Conservation (phyloP, 257 asterid species). For the Petrea volubilis region DNA sequence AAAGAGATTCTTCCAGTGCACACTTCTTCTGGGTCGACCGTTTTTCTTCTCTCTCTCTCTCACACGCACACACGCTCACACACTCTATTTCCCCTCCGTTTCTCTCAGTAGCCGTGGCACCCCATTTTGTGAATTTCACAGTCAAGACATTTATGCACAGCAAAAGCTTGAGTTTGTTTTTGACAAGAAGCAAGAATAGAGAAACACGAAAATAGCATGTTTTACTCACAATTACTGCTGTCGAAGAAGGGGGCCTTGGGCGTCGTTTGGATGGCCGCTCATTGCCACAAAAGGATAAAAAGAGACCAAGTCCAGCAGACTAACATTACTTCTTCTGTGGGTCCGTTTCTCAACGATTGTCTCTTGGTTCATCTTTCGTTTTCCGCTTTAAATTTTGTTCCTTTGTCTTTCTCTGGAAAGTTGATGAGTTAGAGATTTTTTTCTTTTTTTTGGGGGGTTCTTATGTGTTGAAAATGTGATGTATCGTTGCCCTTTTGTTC, state of each 20-base stretch:
- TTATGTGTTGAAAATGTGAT: neutral
- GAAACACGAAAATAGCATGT: slow-evolving; percentile 40
- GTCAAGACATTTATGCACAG: neutral
- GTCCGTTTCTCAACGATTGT: slow-evolving; percentile 39
- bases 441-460: neutral
- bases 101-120: neutral
- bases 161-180: neutral
- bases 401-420: slow-evolving; percentile 1
- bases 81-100: neutral
- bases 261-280: slow-evolving; percentile 93
- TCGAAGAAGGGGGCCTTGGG: slow-evolving; percentile 80
- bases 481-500: neutral
- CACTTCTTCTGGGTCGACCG: slow-evolving; percentile 31
- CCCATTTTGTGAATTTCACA: slow-evolving; percentile 6
- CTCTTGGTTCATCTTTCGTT: neutral
- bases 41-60: slow-evolving; percentile 17
- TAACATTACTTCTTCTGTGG: slow-evolving; percentile 72
- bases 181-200: slow-evolving; percentile 3
- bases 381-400: neutral
- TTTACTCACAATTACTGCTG: slow-evolving; percentile 67
- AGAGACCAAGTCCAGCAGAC: slow-evolving; percentile 62
- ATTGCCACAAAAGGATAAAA: slow-evolving; percentile 62
- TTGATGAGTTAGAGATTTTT: neutral
- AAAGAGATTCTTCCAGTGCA: slow-evolving; percentile 29
- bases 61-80: neutral